phyloP scores from a whole-genome alignment of 1,139 yeast species.

The Casaregolazyma lundiana region DNA sequence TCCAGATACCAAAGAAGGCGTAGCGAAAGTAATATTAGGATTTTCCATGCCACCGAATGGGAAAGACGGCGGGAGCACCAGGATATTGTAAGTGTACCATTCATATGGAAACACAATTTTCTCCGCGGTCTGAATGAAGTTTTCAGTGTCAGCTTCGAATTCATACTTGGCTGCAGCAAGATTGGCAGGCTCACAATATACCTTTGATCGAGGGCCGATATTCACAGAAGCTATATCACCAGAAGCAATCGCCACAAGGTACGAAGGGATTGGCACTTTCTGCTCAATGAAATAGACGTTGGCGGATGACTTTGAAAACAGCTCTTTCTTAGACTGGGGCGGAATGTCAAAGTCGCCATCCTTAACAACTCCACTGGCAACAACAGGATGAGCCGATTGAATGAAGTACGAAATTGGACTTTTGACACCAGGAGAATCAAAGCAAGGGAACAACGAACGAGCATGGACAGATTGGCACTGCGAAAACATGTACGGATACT shows the following conservation, averaged over 20 bases:
- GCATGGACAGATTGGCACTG: conserved; percentile 93
- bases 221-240: conserved; percentile 67
- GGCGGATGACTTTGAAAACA: conserved; percentile 12
- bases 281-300: conserved; percentile 53
- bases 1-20: conserved; percentile 83
- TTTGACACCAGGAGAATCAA: conserved; percentile 86
- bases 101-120: conserved; percentile 74
- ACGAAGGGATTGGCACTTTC: conserved; percentile 80
- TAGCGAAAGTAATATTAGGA: conserved; percentile 85
- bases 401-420: conserved; percentile 58
- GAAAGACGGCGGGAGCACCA: conserved; percentile 76
- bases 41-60: conserved; percentile 98
- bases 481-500: conserved; percentile 73
- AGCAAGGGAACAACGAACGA: conserved; percentile 81
- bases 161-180: conserved; percentile 70
- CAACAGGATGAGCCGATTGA: conserved; percentile 59
- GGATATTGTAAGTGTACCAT: conserved; percentile 79
- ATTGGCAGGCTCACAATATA: conserved; percentile 71
- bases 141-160: conserved; percentile 73
- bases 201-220: conserved; percentile 84
- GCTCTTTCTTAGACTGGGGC: conserved; percentile 13
- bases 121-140: conserved; percentile 77
- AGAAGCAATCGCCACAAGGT: conserved; percentile 77
- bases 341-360: conserved; percentile 5
- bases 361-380: conserved; percentile 61